These are phyloP conservation scores for Annulohypoxylon maeteangense DNA, from an alignment of 495 filamentous ascomycete species.

Conservation along the genomic window DNA sequence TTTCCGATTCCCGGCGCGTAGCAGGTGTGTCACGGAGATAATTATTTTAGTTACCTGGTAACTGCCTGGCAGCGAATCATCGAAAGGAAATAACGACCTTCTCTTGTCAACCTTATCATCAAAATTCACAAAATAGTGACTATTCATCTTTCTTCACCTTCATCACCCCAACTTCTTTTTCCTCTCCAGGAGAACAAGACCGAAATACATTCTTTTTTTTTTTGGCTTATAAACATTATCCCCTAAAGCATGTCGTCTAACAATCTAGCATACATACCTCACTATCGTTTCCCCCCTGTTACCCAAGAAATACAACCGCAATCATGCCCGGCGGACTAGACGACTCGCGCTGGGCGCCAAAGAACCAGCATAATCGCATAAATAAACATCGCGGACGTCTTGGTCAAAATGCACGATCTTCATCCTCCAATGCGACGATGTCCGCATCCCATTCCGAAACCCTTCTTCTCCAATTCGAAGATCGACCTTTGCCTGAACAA, in stretches of 20 bases:
- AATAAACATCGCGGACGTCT: neutral
- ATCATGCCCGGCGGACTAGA: conserved; percentile 9
- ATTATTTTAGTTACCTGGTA: conserved; percentile 1
- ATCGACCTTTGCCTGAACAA: conserved; percentile 44
- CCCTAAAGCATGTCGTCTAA: neutral
- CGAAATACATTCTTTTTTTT: neutral
- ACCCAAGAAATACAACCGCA: neutral
- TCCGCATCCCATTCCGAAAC: neutral
- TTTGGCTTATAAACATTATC: neutral
- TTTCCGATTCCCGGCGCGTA: neutral
- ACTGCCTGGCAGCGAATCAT: neutral
- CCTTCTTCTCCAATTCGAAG: neutral
- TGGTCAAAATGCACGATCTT: neutral
- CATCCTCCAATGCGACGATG: neutral
- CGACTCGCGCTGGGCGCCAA: conserved; percentile 9
- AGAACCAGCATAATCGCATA: neutral
- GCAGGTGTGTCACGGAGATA: neutral
- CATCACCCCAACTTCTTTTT: neutral
- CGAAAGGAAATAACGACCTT: neutral
- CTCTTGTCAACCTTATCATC: neutral
- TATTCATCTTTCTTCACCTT: neutral
- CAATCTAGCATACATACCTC: neutral
- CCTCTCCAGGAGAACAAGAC: neutral
- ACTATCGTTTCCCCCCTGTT: neutral
- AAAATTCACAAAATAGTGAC: neutral